Base-by-base conservation (phyloP, 2,329 filamentous ascomycete genomes). In the Nannizziopsis arthrosporioides region DNA sequence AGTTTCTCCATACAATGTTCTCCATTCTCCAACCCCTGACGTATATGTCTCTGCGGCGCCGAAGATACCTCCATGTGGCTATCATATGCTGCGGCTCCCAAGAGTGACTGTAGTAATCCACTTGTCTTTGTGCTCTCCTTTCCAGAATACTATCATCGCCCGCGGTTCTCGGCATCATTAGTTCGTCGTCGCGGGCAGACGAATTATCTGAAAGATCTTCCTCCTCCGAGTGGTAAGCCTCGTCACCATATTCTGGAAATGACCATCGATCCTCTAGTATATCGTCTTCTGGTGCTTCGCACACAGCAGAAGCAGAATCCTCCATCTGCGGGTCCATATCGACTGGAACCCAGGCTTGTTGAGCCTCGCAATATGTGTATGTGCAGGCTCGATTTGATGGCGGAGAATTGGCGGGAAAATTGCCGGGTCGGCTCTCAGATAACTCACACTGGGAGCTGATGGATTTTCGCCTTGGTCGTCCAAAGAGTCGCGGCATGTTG, bases 81-180 rank as follows among this genome's bases (percentile, higher is more conserved):
- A 89, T 96, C 19, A 96, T 93, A 66, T 98, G 90, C 65, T 96
- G 89, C 66, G 95, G 88, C 54, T 78, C 80, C 86, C 90, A 94
- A 53, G 90, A 80, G 61, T 96, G 85, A 14, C 89, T 94, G 41
- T 95, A 76, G 62, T 94, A 94, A 67, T 94, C 89, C n/a, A 94
- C 89, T 67, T 94, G 87, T 55, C 87, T 76, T 40, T 88, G 88
- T 1, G 87, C 87, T 59, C 84, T 79, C 31, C 73, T 74, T 53
- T 80, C 77, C 34, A 93, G 73, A 9, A 83, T 82, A 8, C 81
- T 84, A 64, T 94, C 88, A 57, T 94, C 88, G 55, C 45, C 45
- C 6, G 46, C 42, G 5, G 42, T 47, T 18, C 12, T 36, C 2
- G 39, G 41, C 19, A 47, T 44, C 14, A 22, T 30, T n/a, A 15